Base-by-base conservation (phyloP, 116 monocot species). In the Trichopus zeylanicus region DNA sequence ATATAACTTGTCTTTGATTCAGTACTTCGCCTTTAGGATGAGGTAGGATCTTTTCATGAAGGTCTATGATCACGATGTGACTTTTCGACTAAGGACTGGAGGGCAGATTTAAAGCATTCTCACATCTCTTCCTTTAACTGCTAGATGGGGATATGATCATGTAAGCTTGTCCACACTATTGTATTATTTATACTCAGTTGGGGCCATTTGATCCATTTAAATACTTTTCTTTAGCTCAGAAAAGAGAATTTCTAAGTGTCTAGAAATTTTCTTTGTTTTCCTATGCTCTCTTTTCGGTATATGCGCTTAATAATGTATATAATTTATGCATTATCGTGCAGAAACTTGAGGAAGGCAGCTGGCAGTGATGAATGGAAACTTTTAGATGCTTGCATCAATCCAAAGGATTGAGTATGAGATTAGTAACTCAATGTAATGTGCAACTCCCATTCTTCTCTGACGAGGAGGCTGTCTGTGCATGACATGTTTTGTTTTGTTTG, bases 361-460 rank as follows among this genome's bases (percentile, higher is more conserved):
- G n/a, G n/a, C n/a, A 91, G 77, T 48, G 97, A 98, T 73, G 97
- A 98, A 62, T 91, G 97, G 97, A 98, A 91, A 71, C 91, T 98
- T 51, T 58, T 98, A 23, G 97, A 98, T 76, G 91, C 91, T 3
- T 98, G 97, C 67, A 91, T 91, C 57, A 91, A 98, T 58, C 87
- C 91, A 21, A 91, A 85, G 75, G 97, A 98, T 7, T 98, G 97
- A 91, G 31, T 97, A 66, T 87, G 73, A 82, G 42, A 13, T n/a
- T 42, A 42, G n/a, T n/a, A n/a, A n/a, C n/a, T n/a, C n/a, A n/a
- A n/a, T n/a, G n/a, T n/a, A n/a, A n/a, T n/a, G n/a, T n/a, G n/a
- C n/a, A n/a, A n/a, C n/a, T n/a, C n/a, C n/a, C n/a, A n/a, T n/a
- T n/a, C n/a, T n/a, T n/a, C n/a, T n/a, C n/a, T n/a, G n/a, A n/a